These are phyloP conservation scores for Gypsophila paniculata DNA, from an alignment of 179 eudicot genomes.

Conservation along the genomic window DNA sequence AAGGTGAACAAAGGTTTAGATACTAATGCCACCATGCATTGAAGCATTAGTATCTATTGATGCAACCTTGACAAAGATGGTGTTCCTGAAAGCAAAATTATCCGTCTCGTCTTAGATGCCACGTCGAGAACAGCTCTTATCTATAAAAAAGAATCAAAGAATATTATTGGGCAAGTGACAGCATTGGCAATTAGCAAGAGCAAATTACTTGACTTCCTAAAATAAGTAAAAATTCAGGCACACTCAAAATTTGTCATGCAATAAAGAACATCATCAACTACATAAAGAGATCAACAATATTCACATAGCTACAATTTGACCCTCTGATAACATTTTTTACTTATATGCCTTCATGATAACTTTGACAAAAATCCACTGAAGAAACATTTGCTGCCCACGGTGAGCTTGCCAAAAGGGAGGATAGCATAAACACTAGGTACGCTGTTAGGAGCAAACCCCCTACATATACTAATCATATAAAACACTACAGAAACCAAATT, in stretches of 20 bases:
- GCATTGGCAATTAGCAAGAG: background rate
- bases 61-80: conserved; percentile 98
- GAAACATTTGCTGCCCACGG: too few species aligned
- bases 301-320: background rate
- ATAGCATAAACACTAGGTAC: too few species aligned
- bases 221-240: background rate
- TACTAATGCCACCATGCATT: conserved; percentile 7
- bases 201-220: background rate
- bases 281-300: background rate
- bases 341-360: background rate
- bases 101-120: conserved; percentile 56
- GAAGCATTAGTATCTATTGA: conserved; percentile 12
- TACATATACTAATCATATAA: background rate
- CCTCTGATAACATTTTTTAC: background rate
- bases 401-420: background rate
- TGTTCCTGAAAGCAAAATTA: conserved; percentile 88
- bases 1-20: background rate
- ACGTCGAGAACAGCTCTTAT: conserved; percentile 75
- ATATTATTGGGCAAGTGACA: background rate
- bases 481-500: background rate
- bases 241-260: background rate
- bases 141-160: conserved; percentile 37
- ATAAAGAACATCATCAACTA: conserved; percentile 6
- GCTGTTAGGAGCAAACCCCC: background rate
- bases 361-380: background rate